These are phyloP conservation scores for Melastoma candidum DNA, from an alignment of 441 rosid genomes.

Conservation along the genomic window DNA sequence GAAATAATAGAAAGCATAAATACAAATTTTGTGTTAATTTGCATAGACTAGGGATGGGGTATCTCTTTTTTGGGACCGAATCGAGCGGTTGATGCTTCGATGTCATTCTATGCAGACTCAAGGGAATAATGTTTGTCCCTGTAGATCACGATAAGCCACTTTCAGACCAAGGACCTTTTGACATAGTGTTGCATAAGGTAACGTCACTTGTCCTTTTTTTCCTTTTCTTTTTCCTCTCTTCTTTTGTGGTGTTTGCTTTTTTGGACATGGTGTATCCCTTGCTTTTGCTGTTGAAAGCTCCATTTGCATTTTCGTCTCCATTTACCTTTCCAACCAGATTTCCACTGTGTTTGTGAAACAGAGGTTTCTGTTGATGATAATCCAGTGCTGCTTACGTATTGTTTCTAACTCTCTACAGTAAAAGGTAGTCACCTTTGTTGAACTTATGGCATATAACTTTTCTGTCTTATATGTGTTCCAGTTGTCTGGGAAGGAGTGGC, in stretches of 20 bases:
- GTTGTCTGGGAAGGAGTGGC: slow-evolving; percentile 83
- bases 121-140: slow-evolving; percentile 66
- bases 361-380: too few relatives aligned
- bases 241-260: slow-evolving; percentile 1
- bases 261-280: not conserved
- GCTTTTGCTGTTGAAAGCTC: slow-evolving; percentile 1
- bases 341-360: too few relatives aligned
- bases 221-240: slow-evolving; percentile 1
- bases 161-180: slow-evolving; percentile 92
- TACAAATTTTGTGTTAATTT: not conserved
- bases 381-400: too few relatives aligned
- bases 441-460: slow-evolving; percentile 7
- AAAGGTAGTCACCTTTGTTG: not conserved
- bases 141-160: slow-evolving; percentile 56
- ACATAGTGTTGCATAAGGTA: slow-evolving; percentile 89
- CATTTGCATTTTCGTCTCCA: too few relatives aligned
- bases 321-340: too few relatives aligned
- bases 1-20: too few relatives aligned
- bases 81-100: slow-evolving; percentile 6
- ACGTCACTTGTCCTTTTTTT: slow-evolving; percentile 15
- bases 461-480: slow-evolving; percentile 29
- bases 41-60: not conserved
- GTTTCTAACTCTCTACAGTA: too few relatives aligned
- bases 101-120: slow-evolving; percentile 44
- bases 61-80: too few relatives aligned